Percentiles rank a stretch among this genome's conserved stretches.
Evolutionary conservation across 108 stramenopile species (phyloP).

Genomic region (Discostella pseudostelligera): DNA sequence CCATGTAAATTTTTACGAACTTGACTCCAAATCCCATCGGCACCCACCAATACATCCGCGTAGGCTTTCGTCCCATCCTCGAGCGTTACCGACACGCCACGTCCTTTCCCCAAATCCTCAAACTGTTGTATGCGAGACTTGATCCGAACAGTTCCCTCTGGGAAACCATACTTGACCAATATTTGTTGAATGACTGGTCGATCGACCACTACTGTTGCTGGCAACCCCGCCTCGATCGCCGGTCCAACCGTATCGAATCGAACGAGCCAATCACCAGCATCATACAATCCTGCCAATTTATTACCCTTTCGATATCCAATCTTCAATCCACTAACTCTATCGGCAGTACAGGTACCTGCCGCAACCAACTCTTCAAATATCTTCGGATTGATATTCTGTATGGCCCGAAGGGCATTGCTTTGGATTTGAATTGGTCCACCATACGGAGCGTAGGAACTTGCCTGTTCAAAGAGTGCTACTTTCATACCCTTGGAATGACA

Average conservation of each 20-base stretch:
- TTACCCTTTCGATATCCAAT: slow-evolving; percentile 89
- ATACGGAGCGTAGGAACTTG: slow-evolving; percentile 87
- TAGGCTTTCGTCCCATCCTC: slow-evolving; percentile 89
- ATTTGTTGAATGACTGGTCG: slow-evolving; percentile 97
- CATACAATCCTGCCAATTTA: slow-evolving; percentile 74
- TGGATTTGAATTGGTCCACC: slow-evolving; percentile 99
- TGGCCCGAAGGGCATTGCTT: slow-evolving; percentile 91
- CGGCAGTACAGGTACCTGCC: slow-evolving; percentile 89
- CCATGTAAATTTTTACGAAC: slow-evolving; percentile 82
- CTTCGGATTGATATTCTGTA: slow-evolving; percentile 83
- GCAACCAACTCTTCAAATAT: slow-evolving; percentile 74
- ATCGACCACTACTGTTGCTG: slow-evolving; percentile 94
- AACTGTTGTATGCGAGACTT: slow-evolving; percentile 72
- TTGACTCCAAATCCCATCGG: slow-evolving; percentile 95
- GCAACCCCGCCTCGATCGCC: slow-evolving; percentile 88
- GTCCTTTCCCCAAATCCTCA: slow-evolving; percentile 75
- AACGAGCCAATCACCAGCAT: slow-evolving; percentile 91
- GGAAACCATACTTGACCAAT: slow-evolving; percentile 85
- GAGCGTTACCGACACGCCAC: slow-evolving; percentile 67
- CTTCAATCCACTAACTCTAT: slow-evolving; percentile 86
- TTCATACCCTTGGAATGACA: slow-evolving; percentile 91
- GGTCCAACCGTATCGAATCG: slow-evolving; percentile 93
- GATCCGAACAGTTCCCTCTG: slow-evolving; percentile 86
- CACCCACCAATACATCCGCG: slow-evolving; percentile 92
- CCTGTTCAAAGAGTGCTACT: slow-evolving; percentile 91